phyloP scores from a whole-genome alignment of 345 rosid genomes.

The Aquilaria yunnanensis region DNA sequence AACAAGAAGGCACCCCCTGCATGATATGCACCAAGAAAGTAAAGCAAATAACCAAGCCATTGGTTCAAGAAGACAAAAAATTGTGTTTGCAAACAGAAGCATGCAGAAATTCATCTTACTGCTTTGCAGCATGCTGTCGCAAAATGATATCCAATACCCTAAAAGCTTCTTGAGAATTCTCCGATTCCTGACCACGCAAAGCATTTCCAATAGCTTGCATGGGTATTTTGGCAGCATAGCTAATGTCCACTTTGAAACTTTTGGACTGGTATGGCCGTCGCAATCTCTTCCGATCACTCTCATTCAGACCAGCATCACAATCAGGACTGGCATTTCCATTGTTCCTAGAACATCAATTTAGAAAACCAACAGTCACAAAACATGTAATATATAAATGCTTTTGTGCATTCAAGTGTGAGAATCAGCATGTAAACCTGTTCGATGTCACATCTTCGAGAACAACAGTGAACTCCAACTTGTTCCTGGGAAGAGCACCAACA shows the following conservation, averaged over 20 bases:
- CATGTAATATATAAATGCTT: no score
- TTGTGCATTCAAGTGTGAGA: no score
- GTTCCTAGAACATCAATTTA: slow-evolving; percentile 25
- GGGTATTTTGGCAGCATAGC: slow-evolving; percentile 75
- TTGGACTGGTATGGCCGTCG: slow-evolving; percentile 52
- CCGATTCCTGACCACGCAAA: slow-evolving; percentile 68
- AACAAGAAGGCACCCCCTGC: slow-evolving; percentile 91
- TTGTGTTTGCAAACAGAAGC: background rate
- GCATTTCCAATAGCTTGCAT: slow-evolving; percentile 82
- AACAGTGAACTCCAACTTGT: slow-evolving; percentile 69
- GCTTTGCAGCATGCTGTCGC: slow-evolving; percentile 88
- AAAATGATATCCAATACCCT: slow-evolving; percentile 78
- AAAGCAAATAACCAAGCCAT: background rate
- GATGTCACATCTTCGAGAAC: slow-evolving; percentile 66
- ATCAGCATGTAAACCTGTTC: slow-evolving; percentile 34
- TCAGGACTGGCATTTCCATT: slow-evolving; percentile 50
- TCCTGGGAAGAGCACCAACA: slow-evolving; percentile 67
- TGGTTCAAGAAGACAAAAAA: background rate
- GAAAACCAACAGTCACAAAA: no score
- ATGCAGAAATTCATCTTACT: slow-evolving; percentile 31
- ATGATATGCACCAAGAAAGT: background rate
- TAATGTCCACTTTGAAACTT: slow-evolving; percentile 57
- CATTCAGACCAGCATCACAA: slow-evolving; percentile 38
- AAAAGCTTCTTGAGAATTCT: slow-evolving; percentile 65
- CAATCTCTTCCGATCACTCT: slow-evolving; percentile 52